Evolutionary conservation across 2,329 filamentous ascomycete species (phyloP), one percentile per base, ranked within the genome.

Genomic region (Mycosphaerella sp.): DNA sequence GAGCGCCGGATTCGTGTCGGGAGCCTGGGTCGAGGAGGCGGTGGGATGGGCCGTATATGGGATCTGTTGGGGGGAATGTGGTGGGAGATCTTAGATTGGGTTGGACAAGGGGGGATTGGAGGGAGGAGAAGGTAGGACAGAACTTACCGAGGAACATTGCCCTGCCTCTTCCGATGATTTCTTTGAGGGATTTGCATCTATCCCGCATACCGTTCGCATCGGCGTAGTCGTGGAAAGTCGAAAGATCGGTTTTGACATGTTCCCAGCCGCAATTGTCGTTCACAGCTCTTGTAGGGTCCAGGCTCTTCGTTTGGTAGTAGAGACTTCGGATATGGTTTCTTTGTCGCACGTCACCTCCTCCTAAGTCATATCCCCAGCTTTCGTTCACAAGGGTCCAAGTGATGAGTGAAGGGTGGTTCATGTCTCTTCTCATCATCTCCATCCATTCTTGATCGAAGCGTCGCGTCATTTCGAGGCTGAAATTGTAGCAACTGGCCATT

Each of bases 241-340:
- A 80, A 2, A 86, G 68, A 58, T 86, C 82, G 0, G 79, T 82
- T 9, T 73, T 59, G 5, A 85, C 81, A 56, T 85, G 82, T 61
- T 86, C 81, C 83, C 83, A 86, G 30, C 83, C 83, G 57, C 82
- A 86, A 66, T 86, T 86, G 65, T 86, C 82, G 61, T 86, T 86
- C 61, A 86, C 74, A 13, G 81, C 81, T 5, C 83, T 70, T 0
- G 78, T 84, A 1, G 79, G 73, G 56, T 86, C 83, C 1, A 86
- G 72, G 0, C 74, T 74, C 61, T 84, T 86, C 8, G 83, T 86
- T 51, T 78, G 64, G 59, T 81, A 80, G 63, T 85, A 85, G 1
- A 86, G 71, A 13, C 76, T 73, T 16, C 81, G 76, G 42, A 86
- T 75, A 59, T 86, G 83, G 60, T 84, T 78, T 12, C 82, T 74